phyloP scores from a whole-genome alignment of 352 stramenopile genomes.

The Globisporangium emineosum region DNA sequence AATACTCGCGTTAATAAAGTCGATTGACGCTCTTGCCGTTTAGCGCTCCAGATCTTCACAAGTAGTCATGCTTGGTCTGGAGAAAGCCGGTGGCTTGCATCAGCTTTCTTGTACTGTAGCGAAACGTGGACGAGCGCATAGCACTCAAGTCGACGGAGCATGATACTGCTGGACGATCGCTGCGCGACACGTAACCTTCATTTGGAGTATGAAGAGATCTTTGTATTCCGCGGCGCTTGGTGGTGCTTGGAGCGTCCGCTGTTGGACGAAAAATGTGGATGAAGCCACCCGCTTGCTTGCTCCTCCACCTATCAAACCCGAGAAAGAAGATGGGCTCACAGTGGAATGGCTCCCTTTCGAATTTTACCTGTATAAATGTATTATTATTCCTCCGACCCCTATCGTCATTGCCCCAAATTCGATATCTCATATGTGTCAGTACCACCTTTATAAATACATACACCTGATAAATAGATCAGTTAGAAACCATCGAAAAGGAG shows the following conservation, averaged over 20 bases:
- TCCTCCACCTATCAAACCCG: constrained; percentile 9
- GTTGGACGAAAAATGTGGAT: constrained; percentile 1
- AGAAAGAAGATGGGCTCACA: neutral
- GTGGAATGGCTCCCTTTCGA: neutral
- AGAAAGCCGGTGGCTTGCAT: too few relatives aligned
- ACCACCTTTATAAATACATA: neutral
- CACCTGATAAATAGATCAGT: neutral
- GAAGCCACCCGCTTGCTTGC: neutral
- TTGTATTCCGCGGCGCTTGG: too few relatives aligned
- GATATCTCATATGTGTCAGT: neutral
- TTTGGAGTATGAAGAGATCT: too few relatives aligned
- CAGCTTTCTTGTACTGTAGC: too few relatives aligned
- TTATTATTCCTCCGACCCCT: neutral
- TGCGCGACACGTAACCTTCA: neutral
- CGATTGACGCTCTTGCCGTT: too few relatives aligned
- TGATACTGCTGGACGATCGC: neutral
- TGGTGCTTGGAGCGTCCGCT: neutral
- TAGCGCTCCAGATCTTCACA: too few relatives aligned
- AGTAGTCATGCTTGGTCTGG: too few relatives aligned
- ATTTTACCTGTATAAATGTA: neutral
- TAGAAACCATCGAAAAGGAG: neutral
- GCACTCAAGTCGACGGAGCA: neutral
- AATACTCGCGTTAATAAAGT: too few relatives aligned
- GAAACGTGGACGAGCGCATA: neutral
- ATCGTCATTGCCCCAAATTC: neutral